A percentile compares a stretch with the other conserved stretches of the same genome.
Conservation (phyloP, 306 rosid species). For the Cicer pinnatifidum region DNA sequence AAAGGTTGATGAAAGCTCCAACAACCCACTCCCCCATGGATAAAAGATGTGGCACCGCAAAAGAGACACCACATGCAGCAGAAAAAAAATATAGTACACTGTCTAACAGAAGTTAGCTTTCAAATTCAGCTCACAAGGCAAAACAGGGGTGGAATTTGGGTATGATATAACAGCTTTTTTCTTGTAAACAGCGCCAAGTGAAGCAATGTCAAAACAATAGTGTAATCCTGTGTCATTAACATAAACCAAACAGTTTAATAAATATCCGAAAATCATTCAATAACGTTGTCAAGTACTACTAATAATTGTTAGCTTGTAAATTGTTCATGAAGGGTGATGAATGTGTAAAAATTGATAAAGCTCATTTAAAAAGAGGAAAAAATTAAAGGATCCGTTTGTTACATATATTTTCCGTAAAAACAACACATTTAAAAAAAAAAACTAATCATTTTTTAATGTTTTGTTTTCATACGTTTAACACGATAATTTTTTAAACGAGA, state of each 20-base stretch:
- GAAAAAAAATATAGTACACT: slow-evolving; percentile 32
- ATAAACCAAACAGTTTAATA: slow-evolving; percentile 3
- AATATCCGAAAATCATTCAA: slow-evolving; percentile 7
- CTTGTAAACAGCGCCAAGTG: slow-evolving; percentile 40
- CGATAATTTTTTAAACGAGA: too few species aligned
- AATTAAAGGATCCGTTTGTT: too few species aligned
- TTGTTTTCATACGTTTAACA: too few species aligned
- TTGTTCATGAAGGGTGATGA: slow-evolving; percentile 2
- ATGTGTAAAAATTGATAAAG: slow-evolving; percentile 14
- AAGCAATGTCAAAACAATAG: slow-evolving; percentile 32
- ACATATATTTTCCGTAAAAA: too few species aligned
- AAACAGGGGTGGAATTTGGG: slow-evolving; percentile 18
- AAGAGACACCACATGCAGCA: slow-evolving; percentile 62
- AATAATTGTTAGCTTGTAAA: background rate
- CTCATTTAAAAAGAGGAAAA: background rate
- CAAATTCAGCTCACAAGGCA: slow-evolving; percentile 32
- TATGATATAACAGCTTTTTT: slow-evolving; percentile 18
- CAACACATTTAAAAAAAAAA: too few species aligned
- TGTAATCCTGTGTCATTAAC: slow-evolving; percentile 32
- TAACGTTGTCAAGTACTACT: slow-evolving; percentile 11
- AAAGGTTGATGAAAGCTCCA: slow-evolving; percentile 94
- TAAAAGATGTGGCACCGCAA: slow-evolving; percentile 47
- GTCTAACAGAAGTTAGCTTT: slow-evolving; percentile 31
- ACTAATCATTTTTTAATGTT: too few species aligned
- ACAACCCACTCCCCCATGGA: slow-evolving; percentile 98